A percentile compares a stretch with the other conserved stretches of the same genome.
Evolutionary conservation across 2,329 filamentous ascomycete genomes (phyloP).

Genomic region (Paramyrothecium roridum): DNA sequence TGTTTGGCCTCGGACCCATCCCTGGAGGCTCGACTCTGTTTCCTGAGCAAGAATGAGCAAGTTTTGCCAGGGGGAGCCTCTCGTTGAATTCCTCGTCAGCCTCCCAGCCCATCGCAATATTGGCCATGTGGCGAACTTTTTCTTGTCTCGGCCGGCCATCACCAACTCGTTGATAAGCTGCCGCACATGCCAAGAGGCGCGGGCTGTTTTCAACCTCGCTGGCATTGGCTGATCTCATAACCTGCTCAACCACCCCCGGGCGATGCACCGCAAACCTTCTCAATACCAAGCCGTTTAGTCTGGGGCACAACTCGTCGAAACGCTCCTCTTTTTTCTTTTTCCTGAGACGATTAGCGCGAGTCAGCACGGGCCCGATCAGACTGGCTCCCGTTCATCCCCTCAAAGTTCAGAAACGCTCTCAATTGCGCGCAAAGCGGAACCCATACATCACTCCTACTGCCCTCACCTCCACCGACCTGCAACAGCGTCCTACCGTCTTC

Average conservation of each 20-base stretch:
- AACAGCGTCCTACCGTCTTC: neutral
- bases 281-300: neutral
- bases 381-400: neutral
- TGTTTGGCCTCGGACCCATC: too few relatives aligned
- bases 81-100: neutral
- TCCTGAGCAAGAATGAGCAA: constrained; percentile 34
- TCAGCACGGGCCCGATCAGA: neutral
- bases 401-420: constrained; percentile 1
- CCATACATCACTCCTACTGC: neutral
- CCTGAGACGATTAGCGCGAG: neutral
- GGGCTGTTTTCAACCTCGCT: too few relatives aligned
- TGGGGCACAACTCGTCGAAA: neutral
- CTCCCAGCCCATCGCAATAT: neutral
- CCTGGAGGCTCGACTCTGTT: neutral
- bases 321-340: neutral
- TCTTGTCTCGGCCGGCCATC: too few relatives aligned
- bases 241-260: neutral
- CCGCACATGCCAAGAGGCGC: too few relatives aligned
- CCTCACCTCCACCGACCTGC: neutral
- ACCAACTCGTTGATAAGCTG: too few relatives aligned
- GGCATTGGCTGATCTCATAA: neutral
- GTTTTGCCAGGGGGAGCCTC: constrained; percentile 21
- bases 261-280: neutral
- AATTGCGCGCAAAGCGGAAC: constrained; percentile 2
- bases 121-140: neutral